Evolutionary conservation across 2,329 filamentous ascomycete species (phyloP), one percentile per base, ranked within the genome.

Genomic region (Penicillium occitanis): DNA sequence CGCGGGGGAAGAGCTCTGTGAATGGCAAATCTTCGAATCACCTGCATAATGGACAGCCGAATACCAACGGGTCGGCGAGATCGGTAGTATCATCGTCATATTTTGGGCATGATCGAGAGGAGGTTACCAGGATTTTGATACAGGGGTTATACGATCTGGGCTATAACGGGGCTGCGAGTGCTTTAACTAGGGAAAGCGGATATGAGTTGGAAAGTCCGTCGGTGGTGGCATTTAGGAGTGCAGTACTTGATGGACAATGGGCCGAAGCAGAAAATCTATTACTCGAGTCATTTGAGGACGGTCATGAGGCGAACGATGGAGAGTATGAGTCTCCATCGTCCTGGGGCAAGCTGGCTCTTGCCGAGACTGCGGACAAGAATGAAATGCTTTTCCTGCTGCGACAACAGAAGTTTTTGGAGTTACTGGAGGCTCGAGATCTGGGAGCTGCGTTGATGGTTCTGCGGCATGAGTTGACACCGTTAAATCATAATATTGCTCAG

Each of bases 381-480:
- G 84, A 90, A 62, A 94, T 99, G 90, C 86, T 90, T 57, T 97
- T 98, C 77, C 89, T 89, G 82, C 83, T 99, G 72, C 87, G 94
- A 69, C 91, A 96, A 75, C 95, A 99, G 76, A 98, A 98, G 77
- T 99, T 94, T 73, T 83, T 99, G 35, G 95, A 99, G 80, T 82
- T 97, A 8, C 81, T 99, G 51, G 93, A 98, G 76, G 83, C 84
- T 72, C 84, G 88, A 70, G 89, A 97, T 71, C 86, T 91, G 8
- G 85, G 85, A 14, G 84, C 85, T 61, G 95, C 94, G 7, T 83
- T 99, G 66, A 84, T 85, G 73, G 92, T 97, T n/a, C 84, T 99
- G 55, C 88, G 95, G 22, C 88, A 88, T 69, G 94, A 99, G 80
- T 81, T 99, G 64, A 95, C 93, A 0, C 93, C 95, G 0, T 81